Conservation (phyloP, 2,329 filamentous ascomycete species). For the Aspergillus aculeatinus region DNA sequence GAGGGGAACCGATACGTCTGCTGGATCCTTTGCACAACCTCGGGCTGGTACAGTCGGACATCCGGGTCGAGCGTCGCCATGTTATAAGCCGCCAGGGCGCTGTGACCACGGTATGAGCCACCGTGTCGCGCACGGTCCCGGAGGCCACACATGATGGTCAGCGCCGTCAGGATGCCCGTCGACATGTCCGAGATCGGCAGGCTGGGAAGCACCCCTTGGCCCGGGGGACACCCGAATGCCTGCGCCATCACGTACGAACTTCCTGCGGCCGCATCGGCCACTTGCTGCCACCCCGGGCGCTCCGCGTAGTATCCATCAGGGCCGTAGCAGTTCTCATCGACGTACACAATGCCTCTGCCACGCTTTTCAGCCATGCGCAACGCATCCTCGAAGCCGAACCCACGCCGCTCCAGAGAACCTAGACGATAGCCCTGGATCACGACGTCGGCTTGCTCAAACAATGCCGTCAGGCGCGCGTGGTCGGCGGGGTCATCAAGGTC, state of each 20-base stretch:
- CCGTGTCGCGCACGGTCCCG: slow-evolving; percentile 8
- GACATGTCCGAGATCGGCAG: too few species aligned
- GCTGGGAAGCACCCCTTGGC: too few species aligned
- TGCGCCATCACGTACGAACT: slow-evolving; percentile 36
- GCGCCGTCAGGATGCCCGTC: slow-evolving; percentile 2
- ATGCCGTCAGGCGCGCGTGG: slow-evolving; percentile 36
- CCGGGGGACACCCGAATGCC: too few species aligned
- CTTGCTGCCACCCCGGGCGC: slow-evolving; percentile 52
- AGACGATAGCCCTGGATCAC: slow-evolving; percentile 54
- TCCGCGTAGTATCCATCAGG: slow-evolving; percentile 46
- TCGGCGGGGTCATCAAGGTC: slow-evolving; percentile 47
- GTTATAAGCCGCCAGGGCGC: background rate
- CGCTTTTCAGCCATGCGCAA: slow-evolving; percentile 40
- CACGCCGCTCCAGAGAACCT: slow-evolving; percentile 34
- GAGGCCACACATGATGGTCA: slow-evolving; percentile 3
- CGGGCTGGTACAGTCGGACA: background rate
- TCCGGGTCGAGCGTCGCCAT: background rate
- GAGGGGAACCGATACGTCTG: slow-evolving; percentile 4
- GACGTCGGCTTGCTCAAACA: slow-evolving; percentile 53
- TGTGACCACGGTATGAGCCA: slow-evolving; percentile 4
- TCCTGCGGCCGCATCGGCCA: slow-evolving; percentile 44
- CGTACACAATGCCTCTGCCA: slow-evolving; percentile 47
- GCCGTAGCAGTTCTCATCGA: slow-evolving; percentile 52
- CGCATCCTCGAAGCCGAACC: slow-evolving; percentile 35
- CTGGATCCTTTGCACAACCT: slow-evolving; percentile 10